These are phyloP conservation scores for Monosporascus sp. DNA, from an alignment of 2,329 filamentous ascomycete species.

Conservation along the genomic window DNA sequence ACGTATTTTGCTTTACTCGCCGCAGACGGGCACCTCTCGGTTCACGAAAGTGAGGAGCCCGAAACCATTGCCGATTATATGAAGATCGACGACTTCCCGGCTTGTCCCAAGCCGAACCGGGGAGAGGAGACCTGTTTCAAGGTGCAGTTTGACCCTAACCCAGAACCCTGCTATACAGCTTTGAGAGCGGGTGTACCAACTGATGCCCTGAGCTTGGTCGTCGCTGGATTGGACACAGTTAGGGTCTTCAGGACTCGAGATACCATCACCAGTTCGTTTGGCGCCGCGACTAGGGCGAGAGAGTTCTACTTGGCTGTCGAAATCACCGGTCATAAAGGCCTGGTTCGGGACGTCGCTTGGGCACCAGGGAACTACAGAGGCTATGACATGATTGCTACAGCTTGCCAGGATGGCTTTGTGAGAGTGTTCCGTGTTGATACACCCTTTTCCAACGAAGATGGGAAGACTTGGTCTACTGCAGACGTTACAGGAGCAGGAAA, in stretches of 20 bases:
- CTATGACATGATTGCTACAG: conserved; percentile 85
- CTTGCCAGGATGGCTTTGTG: conserved; percentile 85
- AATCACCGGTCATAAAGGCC: conserved; percentile 63
- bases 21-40: conserved; percentile 70
- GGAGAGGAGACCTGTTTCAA: conserved; percentile 85
- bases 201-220: conserved; percentile 74
- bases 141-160: conserved; percentile 83
- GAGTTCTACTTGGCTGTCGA: conserved; percentile 83
- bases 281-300: conserved; percentile 52
- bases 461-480: conserved; percentile 42
- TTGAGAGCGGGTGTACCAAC: conserved; percentile 74
- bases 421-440: conserved; percentile 81
- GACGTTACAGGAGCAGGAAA: conserved; percentile 35
- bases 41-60: conserved; percentile 81
- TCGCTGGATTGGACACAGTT: conserved; percentile 79
- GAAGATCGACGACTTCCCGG: conserved; percentile 68
- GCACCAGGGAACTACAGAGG: conserved; percentile 85
- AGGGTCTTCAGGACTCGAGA: conserved; percentile 75
- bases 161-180: conserved; percentile 71
- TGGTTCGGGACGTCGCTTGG: conserved; percentile 89
- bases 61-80: conserved; percentile 75
- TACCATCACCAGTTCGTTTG: conserved; percentile 45
- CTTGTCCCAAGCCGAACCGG: conserved; percentile 64
- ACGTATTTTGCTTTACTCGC: conserved; percentile 83
- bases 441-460: conserved; percentile 40